Evolutionary conservation across 2,329 filamentous ascomycete genomes (phyloP), one percentile per base, ranked within the genome.

Genomic region (Pestalotiopsis sp.): DNA sequence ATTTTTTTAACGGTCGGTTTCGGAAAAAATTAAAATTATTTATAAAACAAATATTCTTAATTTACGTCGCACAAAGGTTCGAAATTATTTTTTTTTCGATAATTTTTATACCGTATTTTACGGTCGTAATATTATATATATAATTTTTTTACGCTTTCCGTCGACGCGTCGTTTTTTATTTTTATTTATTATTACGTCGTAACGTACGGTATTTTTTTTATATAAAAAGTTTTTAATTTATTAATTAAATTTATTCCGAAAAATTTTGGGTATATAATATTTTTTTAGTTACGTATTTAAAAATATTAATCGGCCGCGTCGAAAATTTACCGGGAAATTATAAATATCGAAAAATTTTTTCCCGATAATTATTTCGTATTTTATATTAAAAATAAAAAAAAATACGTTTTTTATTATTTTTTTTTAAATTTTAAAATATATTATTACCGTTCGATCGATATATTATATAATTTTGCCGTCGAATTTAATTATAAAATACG

Each of bases 301-400:
- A 4, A 59, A 59, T 12, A 59, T 2, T 12, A 59, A 59, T 25
- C 14, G 11, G 5, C 20, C 9, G 9, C 4, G 20, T 25, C 20
- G n/a, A 14, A 12, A 6, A 7, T 59, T 13, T 25, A 59, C 5
- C 7, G 49, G 40, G 27, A 61, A 61, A 59, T 61, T 13, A 3
- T 40, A 58, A 45, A 4, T 7, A 3, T 45, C 25, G 20, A 62
- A 36, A 52, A 52, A n/a, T 2, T 41, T 63, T 25, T 41, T 11
- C 2, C 59, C n/a, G 45, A 64, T 52, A 64, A 65, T n/a, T 25
- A 59, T 62, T 1, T 62, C 13, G 27, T 62, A 31, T 38, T 62
- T 62, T 68, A 45, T 68, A 58, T 68, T 65, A 4, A 68, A 14
- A 41, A 65, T 27, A 40, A 68, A 17, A 40, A 40, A 56, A 3